Percentiles rank a stretch among this genome's conserved stretches.
These are phyloP conservation scores for Candolleomyces eurysporus DNA, from an alignment of 768 basidiomycete genomes.

Conservation along the genomic window DNA sequence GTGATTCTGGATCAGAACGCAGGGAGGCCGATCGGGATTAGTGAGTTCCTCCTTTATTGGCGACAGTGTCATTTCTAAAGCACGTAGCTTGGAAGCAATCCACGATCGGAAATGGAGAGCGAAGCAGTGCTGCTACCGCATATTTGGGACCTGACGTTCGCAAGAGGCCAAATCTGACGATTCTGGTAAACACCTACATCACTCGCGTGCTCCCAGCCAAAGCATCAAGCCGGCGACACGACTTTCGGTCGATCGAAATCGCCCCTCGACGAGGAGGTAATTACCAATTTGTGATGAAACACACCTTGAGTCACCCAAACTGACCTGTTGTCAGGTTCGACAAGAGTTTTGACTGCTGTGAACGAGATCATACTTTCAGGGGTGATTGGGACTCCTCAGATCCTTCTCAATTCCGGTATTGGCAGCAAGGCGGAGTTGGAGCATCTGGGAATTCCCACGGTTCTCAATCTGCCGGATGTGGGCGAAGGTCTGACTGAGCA, in stretches of 20 bases:
- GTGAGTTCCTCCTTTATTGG: background rate
- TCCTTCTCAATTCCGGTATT: constrained; percentile 21
- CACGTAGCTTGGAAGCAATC: constrained; percentile 21
- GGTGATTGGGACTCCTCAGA: constrained; percentile 16
- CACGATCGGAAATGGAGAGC: constrained; percentile 18
- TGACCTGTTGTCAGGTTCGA: background rate
- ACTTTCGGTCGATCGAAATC: constrained; percentile 5
- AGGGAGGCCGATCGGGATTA: constrained; percentile 11
- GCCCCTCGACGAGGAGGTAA: background rate
- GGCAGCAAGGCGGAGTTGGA: constrained; percentile 12
- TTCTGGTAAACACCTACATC: constrained; percentile 12
- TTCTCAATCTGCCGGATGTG: constrained; percentile 16
- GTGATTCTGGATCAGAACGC: constrained; percentile 10
- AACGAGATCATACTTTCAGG: constrained; percentile 18
- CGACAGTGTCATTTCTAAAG: background rate
- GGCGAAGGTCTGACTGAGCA: constrained; percentile 19
- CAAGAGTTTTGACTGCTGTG: constrained; percentile 5
- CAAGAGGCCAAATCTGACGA: constrained; percentile 24
- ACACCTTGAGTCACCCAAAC: background rate
- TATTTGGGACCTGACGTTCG: constrained; percentile 21
- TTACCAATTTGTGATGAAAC: too few species aligned
- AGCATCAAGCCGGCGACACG: background rate
- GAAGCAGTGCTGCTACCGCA: constrained; percentile 23
- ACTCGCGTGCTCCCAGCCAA: constrained; percentile 5
- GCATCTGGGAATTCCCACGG: constrained; percentile 4